These are phyloP conservation scores for Wallemia ichthyophaga DNA, from an alignment of 1,284 basidiomycete genomes.

Conservation along the genomic window DNA sequence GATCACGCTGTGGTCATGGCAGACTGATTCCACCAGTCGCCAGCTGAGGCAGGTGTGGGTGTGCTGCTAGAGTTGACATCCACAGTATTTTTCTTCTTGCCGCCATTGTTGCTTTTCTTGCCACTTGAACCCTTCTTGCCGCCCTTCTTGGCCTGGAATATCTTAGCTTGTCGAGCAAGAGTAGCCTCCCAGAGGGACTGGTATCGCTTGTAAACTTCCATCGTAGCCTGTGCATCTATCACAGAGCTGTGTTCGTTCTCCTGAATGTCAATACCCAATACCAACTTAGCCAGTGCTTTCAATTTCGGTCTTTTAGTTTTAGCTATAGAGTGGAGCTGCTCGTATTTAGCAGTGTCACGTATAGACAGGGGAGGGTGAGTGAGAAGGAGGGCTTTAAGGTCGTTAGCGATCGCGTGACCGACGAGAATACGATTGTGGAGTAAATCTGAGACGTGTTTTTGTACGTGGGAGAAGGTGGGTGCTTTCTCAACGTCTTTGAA, in stretches of 20 bases:
- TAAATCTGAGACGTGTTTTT: conserved; percentile 44
- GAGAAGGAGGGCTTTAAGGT: conserved; percentile 70
- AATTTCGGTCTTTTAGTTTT: conserved; percentile 37
- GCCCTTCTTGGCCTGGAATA: not conserved
- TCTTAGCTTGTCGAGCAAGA: not conserved
- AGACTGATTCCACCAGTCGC: not conserved
- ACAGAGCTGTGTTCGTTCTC: conserved; percentile 63
- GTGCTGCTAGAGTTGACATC: not conserved
- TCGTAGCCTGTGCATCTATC: conserved; percentile 3
- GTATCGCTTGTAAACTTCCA: not conserved
- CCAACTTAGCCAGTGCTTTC: conserved; percentile 47
- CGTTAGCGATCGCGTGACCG: conserved; percentile 77
- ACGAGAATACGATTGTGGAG: conserved; percentile 58
- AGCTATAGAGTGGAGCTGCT: conserved; percentile 21
- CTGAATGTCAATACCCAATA: conserved; percentile 61
- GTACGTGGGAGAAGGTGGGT: conserved; percentile 46
- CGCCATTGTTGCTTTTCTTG: not conserved
- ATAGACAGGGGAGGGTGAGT: conserved; percentile 49
- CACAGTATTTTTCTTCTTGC: not conserved
- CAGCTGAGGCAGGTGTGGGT: not conserved
- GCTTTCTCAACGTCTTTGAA: conserved; percentile 47
- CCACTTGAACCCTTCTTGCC: not conserved
- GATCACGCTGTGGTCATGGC: not conserved
- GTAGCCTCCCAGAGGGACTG: not conserved
- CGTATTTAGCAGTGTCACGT: conserved; percentile 49